Evolutionary conservation across 2,329 filamentous ascomycete genomes (phyloP).

Genomic region (Colletotrichum sp.): DNA sequence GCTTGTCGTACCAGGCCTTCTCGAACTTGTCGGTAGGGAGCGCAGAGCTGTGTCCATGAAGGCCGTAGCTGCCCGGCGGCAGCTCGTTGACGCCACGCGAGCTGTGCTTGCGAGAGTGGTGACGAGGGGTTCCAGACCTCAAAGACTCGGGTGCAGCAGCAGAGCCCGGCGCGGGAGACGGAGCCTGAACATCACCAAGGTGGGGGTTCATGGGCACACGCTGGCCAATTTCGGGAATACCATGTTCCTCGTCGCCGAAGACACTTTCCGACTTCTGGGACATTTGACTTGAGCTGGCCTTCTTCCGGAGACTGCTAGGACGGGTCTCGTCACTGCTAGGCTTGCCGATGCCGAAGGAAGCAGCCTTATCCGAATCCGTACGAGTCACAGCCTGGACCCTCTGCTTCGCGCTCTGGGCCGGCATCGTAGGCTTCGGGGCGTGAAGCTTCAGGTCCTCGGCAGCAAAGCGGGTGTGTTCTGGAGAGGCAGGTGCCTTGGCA

Average conservation of each 20-base stretch:
- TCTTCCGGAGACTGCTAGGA: slow-evolving; percentile 56
- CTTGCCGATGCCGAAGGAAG: slow-evolving; percentile 82
- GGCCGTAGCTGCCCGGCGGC: slow-evolving; percentile 89
- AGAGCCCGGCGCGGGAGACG: slow-evolving; percentile 72
- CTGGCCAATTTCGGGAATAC: slow-evolving; percentile 90
- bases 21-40: slow-evolving; percentile 82
- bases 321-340: slow-evolving; percentile 59
- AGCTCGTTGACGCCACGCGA: slow-evolving; percentile 70
- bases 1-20: slow-evolving; percentile 90
- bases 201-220: slow-evolving; percentile 93
- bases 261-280: slow-evolving; percentile 43
- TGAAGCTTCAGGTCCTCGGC: slow-evolving; percentile 84
- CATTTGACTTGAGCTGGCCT: slow-evolving; percentile 61
- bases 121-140: slow-evolving; percentile 43
- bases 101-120: slow-evolving; percentile 76
- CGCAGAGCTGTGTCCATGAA: slow-evolving; percentile 76
- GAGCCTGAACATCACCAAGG: slow-evolving; percentile 94
- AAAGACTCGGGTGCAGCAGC: slow-evolving; percentile 37
- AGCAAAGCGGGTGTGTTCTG: slow-evolving; percentile 79
- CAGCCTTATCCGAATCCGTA: slow-evolving; percentile 88
- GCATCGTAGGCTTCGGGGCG: slow-evolving; percentile 86
- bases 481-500: slow-evolving; percentile 46
- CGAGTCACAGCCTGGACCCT: slow-evolving; percentile 84
- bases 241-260: slow-evolving; percentile 72
- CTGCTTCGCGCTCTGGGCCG: slow-evolving; percentile 80